Evolutionary conservation across 148 eudicot species (phyloP).

Genomic region (Suaeda aralocaspica): DNA sequence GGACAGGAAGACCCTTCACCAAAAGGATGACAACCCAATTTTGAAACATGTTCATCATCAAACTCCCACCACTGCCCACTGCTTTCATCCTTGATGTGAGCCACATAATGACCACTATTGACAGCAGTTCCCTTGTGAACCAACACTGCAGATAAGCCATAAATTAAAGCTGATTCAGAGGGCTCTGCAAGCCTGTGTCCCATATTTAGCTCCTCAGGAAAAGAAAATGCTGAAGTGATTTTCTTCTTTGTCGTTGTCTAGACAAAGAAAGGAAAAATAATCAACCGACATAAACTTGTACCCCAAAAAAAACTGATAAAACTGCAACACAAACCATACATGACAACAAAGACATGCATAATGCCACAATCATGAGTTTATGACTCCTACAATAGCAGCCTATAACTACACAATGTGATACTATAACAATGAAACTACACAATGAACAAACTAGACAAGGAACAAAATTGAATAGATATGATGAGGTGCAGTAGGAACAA

Average conservation of each 20-base stretch:
- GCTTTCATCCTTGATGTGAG: slow-evolving; percentile 78
- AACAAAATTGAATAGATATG: neutral
- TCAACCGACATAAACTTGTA: slow-evolving; percentile 1
- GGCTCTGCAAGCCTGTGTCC: slow-evolving; percentile 56
- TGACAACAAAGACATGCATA: slow-evolving; percentile 1
- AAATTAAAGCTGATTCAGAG: slow-evolving; percentile 44
- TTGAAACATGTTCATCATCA: slow-evolving; percentile 90
- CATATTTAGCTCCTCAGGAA: slow-evolving; percentile 86
- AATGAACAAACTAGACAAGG: too few relatives aligned
- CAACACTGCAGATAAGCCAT: slow-evolving; percentile 88
- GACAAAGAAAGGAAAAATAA: slow-evolving; percentile 11
- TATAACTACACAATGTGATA: neutral
- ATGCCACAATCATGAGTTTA: neutral
- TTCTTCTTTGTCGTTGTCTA: slow-evolving; percentile 92
- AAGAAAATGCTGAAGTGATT: slow-evolving; percentile 80
- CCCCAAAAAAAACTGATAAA: neutral
- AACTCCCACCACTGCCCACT: slow-evolving; percentile 96
- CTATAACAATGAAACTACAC: too few relatives aligned
- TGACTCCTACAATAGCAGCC: neutral
- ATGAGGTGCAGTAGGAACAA: neutral
- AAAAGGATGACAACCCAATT: slow-evolving; percentile 80
- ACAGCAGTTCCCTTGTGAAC: slow-evolving; percentile 97
- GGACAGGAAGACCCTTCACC: slow-evolving; percentile 60
- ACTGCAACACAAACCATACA: neutral
- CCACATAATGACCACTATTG: slow-evolving; percentile 93